Evolutionary conservation across 441 rosid genomes (phyloP).

Genomic region (Kokia cookei): DNA sequence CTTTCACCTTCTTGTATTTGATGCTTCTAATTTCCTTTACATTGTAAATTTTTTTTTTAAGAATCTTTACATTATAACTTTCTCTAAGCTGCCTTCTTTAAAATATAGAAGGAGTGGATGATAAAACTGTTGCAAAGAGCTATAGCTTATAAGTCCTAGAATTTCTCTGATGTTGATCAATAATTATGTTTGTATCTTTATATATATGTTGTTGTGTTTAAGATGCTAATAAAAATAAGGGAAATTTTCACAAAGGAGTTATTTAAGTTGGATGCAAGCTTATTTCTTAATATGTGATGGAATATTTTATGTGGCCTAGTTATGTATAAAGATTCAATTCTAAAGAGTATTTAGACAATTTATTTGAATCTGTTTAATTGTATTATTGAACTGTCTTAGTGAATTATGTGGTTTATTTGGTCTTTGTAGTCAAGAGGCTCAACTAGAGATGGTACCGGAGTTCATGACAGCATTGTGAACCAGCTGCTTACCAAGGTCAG

Average conservation of each 20-base stretch:
- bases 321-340: neutral
- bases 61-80: neutral
- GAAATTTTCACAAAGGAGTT: neutral
- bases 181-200: neutral
- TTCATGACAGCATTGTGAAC: slow-evolving; percentile 95
- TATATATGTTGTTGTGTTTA: neutral
- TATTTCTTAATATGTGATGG: neutral
- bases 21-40: slow-evolving; percentile 1
- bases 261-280: neutral
- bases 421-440: slow-evolving; percentile 84
- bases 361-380: slow-evolving; percentile 10
- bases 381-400: slow-evolving; percentile 4
- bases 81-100: neutral
- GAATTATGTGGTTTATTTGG: neutral
- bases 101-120: neutral
- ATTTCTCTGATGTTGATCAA: neutral
- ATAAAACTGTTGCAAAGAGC: neutral
- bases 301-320: neutral
- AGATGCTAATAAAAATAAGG: neutral
- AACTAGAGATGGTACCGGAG: slow-evolving; percentile 96
- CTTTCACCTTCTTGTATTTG: neutral
- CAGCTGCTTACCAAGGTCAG: slow-evolving; percentile 95
- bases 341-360: neutral
- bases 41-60: too few species aligned
- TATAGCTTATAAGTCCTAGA: neutral